phyloP scores from a whole-genome alignment of 164 flowering plant genomes.

The Amborella trichopoda region DNA sequence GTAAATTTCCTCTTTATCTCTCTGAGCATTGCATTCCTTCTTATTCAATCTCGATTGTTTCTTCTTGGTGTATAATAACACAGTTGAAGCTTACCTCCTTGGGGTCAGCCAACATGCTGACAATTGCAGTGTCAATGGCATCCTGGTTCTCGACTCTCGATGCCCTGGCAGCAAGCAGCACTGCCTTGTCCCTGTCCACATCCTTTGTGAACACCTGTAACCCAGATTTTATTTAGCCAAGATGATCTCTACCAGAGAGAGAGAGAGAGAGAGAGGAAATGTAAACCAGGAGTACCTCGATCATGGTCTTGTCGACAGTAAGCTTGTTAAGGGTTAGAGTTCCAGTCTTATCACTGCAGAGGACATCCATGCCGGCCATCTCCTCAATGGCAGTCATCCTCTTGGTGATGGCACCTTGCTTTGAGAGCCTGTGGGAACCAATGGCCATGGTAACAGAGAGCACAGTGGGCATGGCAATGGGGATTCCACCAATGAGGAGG shows the following conservation, averaged over 20 bases:
- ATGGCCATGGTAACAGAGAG: constrained; percentile 95
- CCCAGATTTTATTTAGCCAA: neutral
- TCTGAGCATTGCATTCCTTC: neutral
- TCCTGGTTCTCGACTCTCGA: constrained; percentile 40
- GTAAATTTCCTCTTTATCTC: neutral
- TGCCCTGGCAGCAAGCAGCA: constrained; percentile 25
- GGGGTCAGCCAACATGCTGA: constrained; percentile 32
- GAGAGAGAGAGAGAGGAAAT: neutral
- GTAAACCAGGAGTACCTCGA: constrained; percentile 14
- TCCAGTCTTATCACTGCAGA: constrained; percentile 95
- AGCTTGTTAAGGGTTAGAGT: constrained; percentile 93
- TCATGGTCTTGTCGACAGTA: constrained; percentile 47
- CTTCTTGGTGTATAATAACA: neutral
- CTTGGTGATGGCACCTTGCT: constrained; percentile 97
- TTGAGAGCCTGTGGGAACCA: constrained; percentile 74
- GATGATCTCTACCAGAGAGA: neutral
- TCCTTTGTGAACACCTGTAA: constrained; percentile 22
- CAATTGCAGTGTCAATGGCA: constrained; percentile 35
- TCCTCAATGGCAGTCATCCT: constrained; percentile 99
- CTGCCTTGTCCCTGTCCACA: constrained; percentile 17
- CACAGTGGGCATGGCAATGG: constrained; percentile 95
- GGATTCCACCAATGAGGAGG: constrained; percentile 90
- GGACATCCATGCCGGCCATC: constrained; percentile 96
- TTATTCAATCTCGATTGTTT: neutral
- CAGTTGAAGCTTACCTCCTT: constrained; percentile 16